Evolutionary conservation across 129 eudicot genomes (phyloP), one percentile per base, ranked within the genome.

Genomic region (Kitagawia praeruptora): DNA sequence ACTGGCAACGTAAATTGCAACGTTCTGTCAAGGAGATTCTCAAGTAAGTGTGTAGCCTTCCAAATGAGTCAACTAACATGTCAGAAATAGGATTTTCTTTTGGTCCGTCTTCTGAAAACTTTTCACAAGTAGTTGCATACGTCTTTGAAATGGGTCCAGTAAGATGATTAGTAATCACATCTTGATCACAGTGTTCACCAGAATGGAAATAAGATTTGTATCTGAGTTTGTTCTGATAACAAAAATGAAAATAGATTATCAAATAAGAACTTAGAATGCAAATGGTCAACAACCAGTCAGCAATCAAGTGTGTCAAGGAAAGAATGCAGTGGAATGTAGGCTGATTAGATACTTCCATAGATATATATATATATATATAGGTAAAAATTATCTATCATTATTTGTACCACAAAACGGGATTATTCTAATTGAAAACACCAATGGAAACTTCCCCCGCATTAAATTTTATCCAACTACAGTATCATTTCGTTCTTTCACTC

Each of bases 1-100:
- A 95, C 77, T 92, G 96, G 90, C 99, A 95, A 80, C 99, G 89
- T 69, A 95, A 85, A 83, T 95, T 95, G 87, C 99, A 95, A 39
- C 99, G 99, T 81, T 95, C 99, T 40, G 99, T 87, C 84, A 95
- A 79, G 58, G 99, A 90, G 83, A 95, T 92, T 77, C 99, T 85
- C 86, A 95, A 85, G 80, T 95, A 95, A 21, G 99, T 95, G 82
- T 95, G 99, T 54, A 76, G 81, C 87, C 99, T 90, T 87, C 97
- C 97, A 77, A 95, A 95, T 2, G 99, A 95, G 80, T 95, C 99
- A 46, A 90, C 81, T 75, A 95, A 81, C 96, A 92, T 95, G 74
- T 92, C 87, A 74, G 97, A 89, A 80, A 80, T 77, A 15, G 80
- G 81, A 48, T 77, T 83, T 14, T 75, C 89, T 80, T 85, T 86